Conservation (phyloP, 2,329 filamentous ascomycete genomes). For the Pochonia chlamydosporia region DNA sequence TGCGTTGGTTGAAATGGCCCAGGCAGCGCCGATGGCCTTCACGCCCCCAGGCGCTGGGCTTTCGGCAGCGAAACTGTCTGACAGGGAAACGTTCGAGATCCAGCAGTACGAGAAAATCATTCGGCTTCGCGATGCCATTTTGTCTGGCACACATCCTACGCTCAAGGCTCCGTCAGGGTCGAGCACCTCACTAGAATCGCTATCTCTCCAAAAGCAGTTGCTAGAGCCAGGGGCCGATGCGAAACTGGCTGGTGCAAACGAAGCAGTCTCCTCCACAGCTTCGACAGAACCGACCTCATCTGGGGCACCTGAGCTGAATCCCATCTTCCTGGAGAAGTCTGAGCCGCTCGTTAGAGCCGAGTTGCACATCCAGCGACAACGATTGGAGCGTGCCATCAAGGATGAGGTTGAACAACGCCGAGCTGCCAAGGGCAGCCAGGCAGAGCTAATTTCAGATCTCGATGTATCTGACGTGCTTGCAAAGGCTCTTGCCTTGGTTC, state of each 20-base stretch:
- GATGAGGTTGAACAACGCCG: constrained; percentile 68
- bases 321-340: constrained; percentile 80
- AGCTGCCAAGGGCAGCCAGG: constrained; percentile 36
- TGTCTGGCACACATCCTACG: constrained; percentile 67
- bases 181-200: constrained; percentile 15
- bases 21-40: constrained; percentile 3
- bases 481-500: constrained; percentile 65
- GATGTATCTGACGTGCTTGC: constrained; percentile 68
- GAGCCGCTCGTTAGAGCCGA: constrained; percentile 79
- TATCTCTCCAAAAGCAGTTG: constrained; percentile 3
- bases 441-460: constrained; percentile 57
- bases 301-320: constrained; percentile 65
- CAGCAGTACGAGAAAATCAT: constrained; percentile 75
- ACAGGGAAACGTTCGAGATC: constrained; percentile 51
- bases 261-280: neutral
- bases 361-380: constrained; percentile 70
- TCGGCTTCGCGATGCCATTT: constrained; percentile 71
- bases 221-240: constrained; percentile 9
- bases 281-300: constrained; percentile 33
- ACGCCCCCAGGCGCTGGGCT: neutral
- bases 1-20: constrained; percentile 1
- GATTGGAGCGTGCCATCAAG: constrained; percentile 70
- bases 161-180: constrained; percentile 49
- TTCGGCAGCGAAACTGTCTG: constrained; percentile 19
- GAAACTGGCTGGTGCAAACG: constrained; percentile 1